Percentiles rank a stretch among this genome's conserved stretches.
Evolutionary conservation across 495 filamentous ascomycete genomes (phyloP).

Genomic region (Talaromyces wortmannii): DNA sequence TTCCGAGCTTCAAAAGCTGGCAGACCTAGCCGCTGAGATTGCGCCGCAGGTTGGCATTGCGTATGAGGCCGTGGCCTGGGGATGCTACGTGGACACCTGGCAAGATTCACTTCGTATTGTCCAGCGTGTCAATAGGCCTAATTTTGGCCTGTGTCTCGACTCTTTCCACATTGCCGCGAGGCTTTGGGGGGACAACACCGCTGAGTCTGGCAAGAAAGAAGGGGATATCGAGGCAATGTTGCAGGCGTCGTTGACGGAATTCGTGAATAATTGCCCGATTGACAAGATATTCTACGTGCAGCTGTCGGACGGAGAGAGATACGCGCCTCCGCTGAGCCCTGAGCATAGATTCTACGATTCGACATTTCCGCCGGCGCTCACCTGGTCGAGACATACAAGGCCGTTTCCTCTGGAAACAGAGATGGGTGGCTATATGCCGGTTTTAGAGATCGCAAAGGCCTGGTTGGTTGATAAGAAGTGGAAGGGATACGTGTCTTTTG

Average conservation of each 20-base stretch:
- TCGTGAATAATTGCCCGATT: constrained; percentile 46
- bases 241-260: constrained; percentile 42
- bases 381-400: constrained; percentile 67
- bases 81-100: constrained; percentile 59
- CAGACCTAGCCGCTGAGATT: constrained; percentile 44
- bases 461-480: constrained; percentile 58
- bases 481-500: constrained; percentile 65
- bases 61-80: constrained; percentile 67
- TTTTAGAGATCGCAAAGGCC: constrained; percentile 26
- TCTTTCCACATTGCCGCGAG: constrained; percentile 65
- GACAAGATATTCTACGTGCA: constrained; percentile 69
- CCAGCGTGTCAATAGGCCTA: constrained; percentile 48
- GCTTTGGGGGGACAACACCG: constrained; percentile 57
- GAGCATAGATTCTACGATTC: constrained; percentile 56
- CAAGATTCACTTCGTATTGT: constrained; percentile 56
- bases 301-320: constrained; percentile 62
- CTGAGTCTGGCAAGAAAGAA: constrained; percentile 35
- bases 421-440: constrained; percentile 59
- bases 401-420: constrained; percentile 62
- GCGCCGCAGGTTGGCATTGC: constrained; percentile 49
- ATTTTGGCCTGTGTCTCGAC: constrained; percentile 69
- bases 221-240: constrained; percentile 47
- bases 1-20: constrained; percentile 53
- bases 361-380: constrained; percentile 61
- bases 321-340: constrained; percentile 48